Conservation (phyloP, 352 stramenopile species). For the Globisporangium emineosum region DNA sequence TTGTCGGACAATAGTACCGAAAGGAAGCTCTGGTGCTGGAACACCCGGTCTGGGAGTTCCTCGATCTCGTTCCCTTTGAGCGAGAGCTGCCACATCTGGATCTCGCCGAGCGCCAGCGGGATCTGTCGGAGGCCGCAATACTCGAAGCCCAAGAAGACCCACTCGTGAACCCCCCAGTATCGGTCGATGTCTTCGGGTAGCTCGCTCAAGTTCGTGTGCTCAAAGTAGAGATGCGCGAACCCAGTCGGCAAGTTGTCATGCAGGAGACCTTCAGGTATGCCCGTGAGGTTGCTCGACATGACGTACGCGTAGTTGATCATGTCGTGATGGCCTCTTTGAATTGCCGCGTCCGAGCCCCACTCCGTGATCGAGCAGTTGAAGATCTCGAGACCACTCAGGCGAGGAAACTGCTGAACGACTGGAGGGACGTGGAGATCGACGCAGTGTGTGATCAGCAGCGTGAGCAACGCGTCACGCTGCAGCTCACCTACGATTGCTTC, state of each 20-base stretch:
- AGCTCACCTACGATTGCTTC: constrained; percentile 10
- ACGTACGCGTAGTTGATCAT: constrained; percentile 17
- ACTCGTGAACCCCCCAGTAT: constrained; percentile 8
- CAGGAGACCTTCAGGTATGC: constrained; percentile 5
- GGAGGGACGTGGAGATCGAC: constrained; percentile 16
- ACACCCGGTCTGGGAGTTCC: constrained; percentile 55
- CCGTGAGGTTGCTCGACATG: constrained; percentile 18
- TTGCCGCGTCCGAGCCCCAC: constrained; percentile 13
- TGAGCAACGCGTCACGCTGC: constrained; percentile 6
- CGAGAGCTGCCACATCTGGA: constrained; percentile 37
- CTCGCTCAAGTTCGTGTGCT: constrained; percentile 14
- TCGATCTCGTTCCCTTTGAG: neutral
- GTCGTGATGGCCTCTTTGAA: neutral
- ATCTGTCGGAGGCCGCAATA: constrained; percentile 24
- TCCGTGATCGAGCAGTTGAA: constrained; percentile 16
- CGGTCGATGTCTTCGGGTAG: constrained; percentile 16
- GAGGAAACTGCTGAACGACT: constrained; percentile 15
- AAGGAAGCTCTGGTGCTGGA: constrained; percentile 55
- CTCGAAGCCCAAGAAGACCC: neutral
- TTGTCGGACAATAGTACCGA: constrained; percentile 43
- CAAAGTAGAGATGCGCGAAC: constrained; percentile 15
- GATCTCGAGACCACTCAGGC: constrained; percentile 21
- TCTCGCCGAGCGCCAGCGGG: constrained; percentile 44
- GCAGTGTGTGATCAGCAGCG: constrained; percentile 22
- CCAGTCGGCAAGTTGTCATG: constrained; percentile 5